These are phyloP conservation scores for Allantophomopsis lycopodina DNA, from an alignment of 2,329 filamentous ascomycete genomes.

Conservation along the genomic window DNA sequence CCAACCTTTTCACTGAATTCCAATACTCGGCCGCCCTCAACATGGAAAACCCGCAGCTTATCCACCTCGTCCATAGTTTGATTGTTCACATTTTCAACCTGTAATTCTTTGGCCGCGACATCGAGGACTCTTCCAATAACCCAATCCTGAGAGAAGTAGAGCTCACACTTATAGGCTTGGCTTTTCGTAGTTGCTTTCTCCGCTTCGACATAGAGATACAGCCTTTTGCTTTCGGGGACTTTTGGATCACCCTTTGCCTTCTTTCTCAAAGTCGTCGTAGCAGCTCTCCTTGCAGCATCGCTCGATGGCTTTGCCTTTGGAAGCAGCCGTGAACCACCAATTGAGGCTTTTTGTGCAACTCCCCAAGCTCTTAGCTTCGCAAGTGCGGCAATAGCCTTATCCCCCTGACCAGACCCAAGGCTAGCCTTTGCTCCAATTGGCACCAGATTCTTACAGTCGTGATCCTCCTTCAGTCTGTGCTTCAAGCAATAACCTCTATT, in stretches of 20 bases:
- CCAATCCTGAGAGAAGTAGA: slow-evolving; percentile 76
- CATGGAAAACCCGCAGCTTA: slow-evolving; percentile 78
- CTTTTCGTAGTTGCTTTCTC: slow-evolving; percentile 73
- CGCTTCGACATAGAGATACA: slow-evolving; percentile 85
- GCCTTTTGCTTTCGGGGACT: slow-evolving; percentile 67
- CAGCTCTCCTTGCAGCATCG: slow-evolving; percentile 59
- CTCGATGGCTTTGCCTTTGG: slow-evolving; percentile 52
- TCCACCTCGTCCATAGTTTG: slow-evolving; percentile 62
- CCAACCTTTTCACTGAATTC: slow-evolving; percentile 85
- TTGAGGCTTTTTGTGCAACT: slow-evolving; percentile 54
- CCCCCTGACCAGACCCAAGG: slow-evolving; percentile 31
- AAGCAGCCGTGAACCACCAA: slow-evolving; percentile 28
- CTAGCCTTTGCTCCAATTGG: slow-evolving; percentile 36
- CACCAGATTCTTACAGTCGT: slow-evolving; percentile 69
- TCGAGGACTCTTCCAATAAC: slow-evolving; percentile 77
- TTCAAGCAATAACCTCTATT: slow-evolving; percentile 66
- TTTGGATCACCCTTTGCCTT: slow-evolving; percentile 83
- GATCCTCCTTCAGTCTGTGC: slow-evolving; percentile 65
- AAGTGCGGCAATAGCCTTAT: slow-evolving; percentile 62
- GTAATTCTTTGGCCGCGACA: slow-evolving; percentile 61
- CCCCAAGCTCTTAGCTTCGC: slow-evolving; percentile 72
- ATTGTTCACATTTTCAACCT: slow-evolving; percentile 78
- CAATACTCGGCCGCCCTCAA: slow-evolving; percentile 75
- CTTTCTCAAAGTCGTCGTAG: no score
- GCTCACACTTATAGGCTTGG: slow-evolving; percentile 70